Percentiles rank a stretch among this genome's conserved stretches.
These are phyloP conservation scores for Globisporangium polare DNA, from an alignment of 352 stramenopile species.

Conservation along the genomic window DNA sequence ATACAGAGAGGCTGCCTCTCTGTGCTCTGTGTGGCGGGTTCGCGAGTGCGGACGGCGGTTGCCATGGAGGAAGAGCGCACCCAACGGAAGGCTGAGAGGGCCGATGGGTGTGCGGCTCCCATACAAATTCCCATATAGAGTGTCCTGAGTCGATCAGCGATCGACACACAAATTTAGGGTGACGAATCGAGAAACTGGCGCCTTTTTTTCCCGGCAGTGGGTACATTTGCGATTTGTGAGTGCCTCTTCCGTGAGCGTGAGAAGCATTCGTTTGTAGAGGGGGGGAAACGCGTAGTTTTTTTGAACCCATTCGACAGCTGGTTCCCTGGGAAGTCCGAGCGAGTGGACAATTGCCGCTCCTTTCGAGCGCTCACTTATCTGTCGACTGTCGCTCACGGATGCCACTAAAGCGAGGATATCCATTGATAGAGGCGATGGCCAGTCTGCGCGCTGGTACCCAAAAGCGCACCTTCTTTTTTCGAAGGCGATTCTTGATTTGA, in stretches of 20 bases:
- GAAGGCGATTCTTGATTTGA: neutral
- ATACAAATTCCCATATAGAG: neutral
- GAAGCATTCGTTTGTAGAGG: neutral
- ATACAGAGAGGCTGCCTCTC: neutral
- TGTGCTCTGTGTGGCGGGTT: neutral
- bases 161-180: neutral
- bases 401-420: neutral
- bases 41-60: neutral
- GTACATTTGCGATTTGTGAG: neutral
- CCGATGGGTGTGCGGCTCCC: neutral
- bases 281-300: neutral
- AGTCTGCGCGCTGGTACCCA: neutral
- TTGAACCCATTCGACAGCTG: neutral
- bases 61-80: neutral
- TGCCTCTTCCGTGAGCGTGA: neutral
- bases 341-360: neutral
- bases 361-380: neutral
- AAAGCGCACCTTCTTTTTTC: conserved; percentile 1
- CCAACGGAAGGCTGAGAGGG: neutral
- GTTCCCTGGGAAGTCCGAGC: neutral
- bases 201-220: neutral
- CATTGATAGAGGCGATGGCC: no score
- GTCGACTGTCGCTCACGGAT: neutral
- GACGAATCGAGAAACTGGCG: neutral
- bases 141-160: no score